phyloP scores from a whole-genome alignment of 2,329 filamentous ascomycete genomes.

The Beauveria brongniartii region DNA sequence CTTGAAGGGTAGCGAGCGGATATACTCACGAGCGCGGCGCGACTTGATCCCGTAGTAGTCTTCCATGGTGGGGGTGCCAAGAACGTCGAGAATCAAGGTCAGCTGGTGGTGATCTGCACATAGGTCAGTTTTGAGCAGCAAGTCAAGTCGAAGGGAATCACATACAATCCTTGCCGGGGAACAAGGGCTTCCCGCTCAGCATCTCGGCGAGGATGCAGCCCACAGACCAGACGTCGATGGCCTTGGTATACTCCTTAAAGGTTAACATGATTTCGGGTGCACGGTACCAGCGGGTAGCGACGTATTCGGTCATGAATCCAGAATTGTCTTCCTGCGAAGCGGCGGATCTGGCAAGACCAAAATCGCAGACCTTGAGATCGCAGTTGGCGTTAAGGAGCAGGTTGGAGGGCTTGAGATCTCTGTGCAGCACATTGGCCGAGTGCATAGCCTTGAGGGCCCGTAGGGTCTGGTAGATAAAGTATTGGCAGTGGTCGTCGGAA shows the following conservation, averaged over 20 bases:
- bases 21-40: slow-evolving; percentile 92
- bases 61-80: slow-evolving; percentile 98
- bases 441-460: slow-evolving; percentile 98
- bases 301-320: slow-evolving; percentile 99
- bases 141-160: slow-evolving; percentile 22
- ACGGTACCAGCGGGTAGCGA: slow-evolving; percentile 97
- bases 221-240: slow-evolving; percentile 98
- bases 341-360: slow-evolving; percentile 88
- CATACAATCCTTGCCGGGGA: slow-evolving; percentile 97
- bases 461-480: slow-evolving; percentile 99
- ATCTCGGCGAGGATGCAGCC: slow-evolving; percentile 98
- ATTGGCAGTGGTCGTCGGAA: slow-evolving; percentile 98
- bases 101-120: slow-evolving; percentile 86
- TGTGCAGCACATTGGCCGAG: slow-evolving; percentile 94
- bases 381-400: slow-evolving; percentile 96
- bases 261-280: slow-evolving; percentile 99
- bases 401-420: slow-evolving; percentile 96
- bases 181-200: slow-evolving; percentile 95
- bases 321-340: slow-evolving; percentile 98
- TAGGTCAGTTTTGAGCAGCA: background rate
- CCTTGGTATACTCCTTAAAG: slow-evolving; percentile 99
- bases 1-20: slow-evolving; percentile 95
- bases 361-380: slow-evolving; percentile 98
- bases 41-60: slow-evolving; percentile 99
- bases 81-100: slow-evolving; percentile 91